These are phyloP conservation scores for Pseudocercospora fijiensis DNA, from an alignment of 2,329 filamentous ascomycete genomes.

Conservation along the genomic window DNA sequence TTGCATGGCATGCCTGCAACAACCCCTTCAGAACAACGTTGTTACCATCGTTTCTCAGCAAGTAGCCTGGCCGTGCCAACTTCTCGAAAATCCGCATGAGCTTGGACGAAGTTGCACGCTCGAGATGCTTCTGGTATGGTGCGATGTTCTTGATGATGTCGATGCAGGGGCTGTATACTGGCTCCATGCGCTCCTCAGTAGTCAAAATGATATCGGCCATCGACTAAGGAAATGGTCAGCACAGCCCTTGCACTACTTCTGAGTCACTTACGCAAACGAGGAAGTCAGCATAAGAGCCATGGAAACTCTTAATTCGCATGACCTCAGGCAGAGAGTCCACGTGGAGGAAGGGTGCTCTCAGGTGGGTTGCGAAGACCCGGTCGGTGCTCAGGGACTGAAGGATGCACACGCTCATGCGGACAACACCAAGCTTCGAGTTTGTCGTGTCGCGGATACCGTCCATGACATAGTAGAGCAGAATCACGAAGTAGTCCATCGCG, in stretches of 20 bases:
- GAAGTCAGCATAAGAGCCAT: constrained; percentile 89
- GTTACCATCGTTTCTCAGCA: constrained; percentile 89
- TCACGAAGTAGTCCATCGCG: constrained; percentile 86
- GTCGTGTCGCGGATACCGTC: constrained; percentile 82
- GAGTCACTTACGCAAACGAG: constrained; percentile 71
- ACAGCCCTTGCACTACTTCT: background rate
- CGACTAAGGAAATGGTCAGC: constrained; percentile 56
- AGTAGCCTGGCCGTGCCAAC: constrained; percentile 90
- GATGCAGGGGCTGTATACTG: constrained; percentile 86
- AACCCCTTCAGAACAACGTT: constrained; percentile 76
- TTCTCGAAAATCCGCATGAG: constrained; percentile 84
- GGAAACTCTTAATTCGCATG: constrained; percentile 80
- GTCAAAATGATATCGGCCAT: constrained; percentile 89
- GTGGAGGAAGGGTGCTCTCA: constrained; percentile 84
- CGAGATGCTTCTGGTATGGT: constrained; percentile 76
- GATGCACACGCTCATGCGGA: constrained; percentile 96
- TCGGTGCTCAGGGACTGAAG: constrained; percentile 94
- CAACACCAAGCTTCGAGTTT: constrained; percentile 86
- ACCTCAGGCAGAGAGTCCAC: constrained; percentile 82
- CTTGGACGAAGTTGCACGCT: constrained; percentile 72
- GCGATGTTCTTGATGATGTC: constrained; percentile 93
- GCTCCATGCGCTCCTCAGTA: constrained; percentile 84
- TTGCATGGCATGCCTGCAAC: constrained; percentile 83
- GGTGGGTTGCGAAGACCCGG: constrained; percentile 79
- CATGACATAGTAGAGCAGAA: constrained; percentile 88